phyloP scores from a whole-genome alignment of 2,329 filamentous ascomycete genomes.

The Phialophora expanda region DNA sequence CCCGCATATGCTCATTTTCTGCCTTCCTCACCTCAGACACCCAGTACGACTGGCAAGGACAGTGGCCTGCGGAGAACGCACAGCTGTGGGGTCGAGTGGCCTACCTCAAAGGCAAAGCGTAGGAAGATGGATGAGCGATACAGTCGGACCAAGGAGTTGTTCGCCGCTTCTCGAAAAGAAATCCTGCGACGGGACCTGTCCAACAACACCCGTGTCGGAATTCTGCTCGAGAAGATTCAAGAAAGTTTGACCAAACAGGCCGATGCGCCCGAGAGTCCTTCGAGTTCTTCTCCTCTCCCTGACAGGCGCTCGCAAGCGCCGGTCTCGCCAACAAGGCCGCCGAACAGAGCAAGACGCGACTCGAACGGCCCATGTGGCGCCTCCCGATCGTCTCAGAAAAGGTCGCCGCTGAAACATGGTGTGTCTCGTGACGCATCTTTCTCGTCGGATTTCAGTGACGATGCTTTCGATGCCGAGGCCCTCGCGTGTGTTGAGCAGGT shows the following conservation, averaged over 20 bases:
- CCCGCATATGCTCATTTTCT: slow-evolving; percentile 68
- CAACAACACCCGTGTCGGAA: slow-evolving; percentile 56
- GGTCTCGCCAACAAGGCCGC: slow-evolving; percentile 28
- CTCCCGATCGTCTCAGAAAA: background rate
- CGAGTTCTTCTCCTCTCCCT: slow-evolving; percentile 53
- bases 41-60: slow-evolving; percentile 53
- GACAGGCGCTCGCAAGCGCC: slow-evolving; percentile 36
- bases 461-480: slow-evolving; percentile 54
- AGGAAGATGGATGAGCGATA: slow-evolving; percentile 60
- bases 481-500: slow-evolving; percentile 47
- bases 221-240: slow-evolving; percentile 70
- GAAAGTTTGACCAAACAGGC: slow-evolving; percentile 51
- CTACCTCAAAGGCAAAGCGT: slow-evolving; percentile 65
- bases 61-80: slow-evolving; percentile 66
- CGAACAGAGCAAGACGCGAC: slow-evolving; percentile 3
- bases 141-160: slow-evolving; percentile 55
- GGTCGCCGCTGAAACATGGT: background rate
- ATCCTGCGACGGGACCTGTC: slow-evolving; percentile 47
- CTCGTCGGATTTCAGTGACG: slow-evolving; percentile 53
- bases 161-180: slow-evolving; percentile 50
- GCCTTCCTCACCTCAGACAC: slow-evolving; percentile 72
- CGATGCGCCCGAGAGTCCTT: slow-evolving; percentile 43
- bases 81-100: slow-evolving; percentile 73
- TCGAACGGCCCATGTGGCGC: background rate
- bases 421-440: slow-evolving; percentile 14